phyloP scores from a whole-genome alignment of 106 monocot genomes.

The Allium cepa region DNA sequence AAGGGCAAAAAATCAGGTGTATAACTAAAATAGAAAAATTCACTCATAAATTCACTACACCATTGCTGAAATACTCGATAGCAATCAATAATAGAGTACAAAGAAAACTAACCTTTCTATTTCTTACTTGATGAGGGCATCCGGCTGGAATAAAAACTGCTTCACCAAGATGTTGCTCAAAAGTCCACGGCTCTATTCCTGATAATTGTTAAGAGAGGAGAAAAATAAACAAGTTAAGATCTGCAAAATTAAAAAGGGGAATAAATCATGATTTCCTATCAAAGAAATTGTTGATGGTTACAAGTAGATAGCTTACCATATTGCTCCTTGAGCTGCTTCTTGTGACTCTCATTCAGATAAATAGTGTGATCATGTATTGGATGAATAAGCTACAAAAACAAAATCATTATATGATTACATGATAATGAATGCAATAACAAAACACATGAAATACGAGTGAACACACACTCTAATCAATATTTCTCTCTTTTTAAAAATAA shows the following conservation, averaged over 20 bases:
- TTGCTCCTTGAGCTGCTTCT: slow-evolving; percentile 35
- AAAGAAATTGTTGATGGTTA: not conserved
- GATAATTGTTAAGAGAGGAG: not conserved
- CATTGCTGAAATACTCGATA: no score
- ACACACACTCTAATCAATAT: no score
- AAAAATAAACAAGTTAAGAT: not conserved
- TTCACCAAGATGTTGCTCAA: slow-evolving; percentile 33
- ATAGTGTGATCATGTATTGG: slow-evolving; percentile 52
- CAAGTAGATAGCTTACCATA: slow-evolving; percentile 19
- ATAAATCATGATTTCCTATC: no score
- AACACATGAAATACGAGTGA: no score
- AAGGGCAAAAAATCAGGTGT: no score
- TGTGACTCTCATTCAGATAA: slow-evolving; percentile 33
- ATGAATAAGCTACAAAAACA: slow-evolving; percentile 28
- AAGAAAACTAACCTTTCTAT: slow-evolving; percentile 17
- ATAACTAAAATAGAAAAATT: no score
- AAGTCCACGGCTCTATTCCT: slow-evolving; percentile 31
- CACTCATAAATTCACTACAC: no score
- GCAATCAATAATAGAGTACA: no score
- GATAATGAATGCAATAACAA: no score
- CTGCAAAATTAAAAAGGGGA: not conserved
- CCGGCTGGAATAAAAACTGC: slow-evolving; percentile 34
- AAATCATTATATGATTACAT: not conserved
- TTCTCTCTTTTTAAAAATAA: no score
- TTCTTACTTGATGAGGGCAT: slow-evolving; percentile 39